Evolutionary conservation across 1,284 basidiomycete species (phyloP).

Genomic region (Rhodofomes roseus): DNA sequence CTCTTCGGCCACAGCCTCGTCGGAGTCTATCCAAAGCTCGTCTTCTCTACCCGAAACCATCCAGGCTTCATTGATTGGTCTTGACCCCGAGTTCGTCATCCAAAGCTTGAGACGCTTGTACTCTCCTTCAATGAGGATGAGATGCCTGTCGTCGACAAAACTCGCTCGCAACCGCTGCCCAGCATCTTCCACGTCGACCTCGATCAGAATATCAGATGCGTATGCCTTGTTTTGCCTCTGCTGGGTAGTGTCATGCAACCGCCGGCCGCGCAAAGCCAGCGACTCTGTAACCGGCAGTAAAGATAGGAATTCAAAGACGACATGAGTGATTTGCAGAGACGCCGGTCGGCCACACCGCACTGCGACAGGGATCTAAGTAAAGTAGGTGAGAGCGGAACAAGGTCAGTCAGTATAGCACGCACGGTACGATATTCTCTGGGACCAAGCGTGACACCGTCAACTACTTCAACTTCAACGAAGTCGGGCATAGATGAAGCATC

Average conservation of each 20-base stretch:
- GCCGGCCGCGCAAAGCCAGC: slow-evolving; percentile 57
- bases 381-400: not conserved
- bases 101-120: slow-evolving; percentile 46
- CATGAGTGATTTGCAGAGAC: slow-evolving; percentile 51
- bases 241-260: slow-evolving; percentile 66
- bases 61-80: slow-evolving; percentile 64
- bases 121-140: slow-evolving; percentile 63
- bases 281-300: slow-evolving; percentile 60
- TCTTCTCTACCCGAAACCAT: slow-evolving; percentile 55
- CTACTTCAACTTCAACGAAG: slow-evolving; percentile 51
- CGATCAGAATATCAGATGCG: slow-evolving; percentile 55
- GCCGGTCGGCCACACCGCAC: slow-evolving; percentile 48
- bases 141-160: slow-evolving; percentile 49
- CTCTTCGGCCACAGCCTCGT: slow-evolving; percentile 15
- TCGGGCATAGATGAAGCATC: slow-evolving; percentile 33
- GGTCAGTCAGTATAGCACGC: slow-evolving; percentile 16
- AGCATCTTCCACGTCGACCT: slow-evolving; percentile 56
- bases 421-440: slow-evolving; percentile 61
- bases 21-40: slow-evolving; percentile 49
- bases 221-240: slow-evolving; percentile 66
- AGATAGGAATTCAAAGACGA: slow-evolving; percentile 64
- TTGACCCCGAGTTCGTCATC: slow-evolving; percentile 59
- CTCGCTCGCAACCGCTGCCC: slow-evolving; percentile 53
- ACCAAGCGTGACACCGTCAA: slow-evolving; percentile 54
- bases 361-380: slow-evolving; percentile 55